Percentiles rank a stretch among this genome's conserved stretches.
phyloP scores from a whole-genome alignment of 495 filamentous ascomycete species.

The Penicillium mononematosum region DNA sequence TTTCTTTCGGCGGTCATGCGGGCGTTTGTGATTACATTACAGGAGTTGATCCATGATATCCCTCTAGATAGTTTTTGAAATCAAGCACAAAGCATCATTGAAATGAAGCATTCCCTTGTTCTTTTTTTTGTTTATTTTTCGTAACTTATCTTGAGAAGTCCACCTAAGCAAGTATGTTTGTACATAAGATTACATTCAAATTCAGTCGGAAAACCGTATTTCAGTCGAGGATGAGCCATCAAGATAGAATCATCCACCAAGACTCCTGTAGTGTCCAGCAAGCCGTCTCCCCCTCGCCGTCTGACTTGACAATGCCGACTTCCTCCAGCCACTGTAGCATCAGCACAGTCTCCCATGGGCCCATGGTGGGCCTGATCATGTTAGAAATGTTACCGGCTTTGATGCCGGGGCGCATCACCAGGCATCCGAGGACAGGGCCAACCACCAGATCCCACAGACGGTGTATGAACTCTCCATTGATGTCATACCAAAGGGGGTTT shows the following conservation, averaged over 20 bases:
- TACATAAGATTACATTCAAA: neutral
- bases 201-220: neutral
- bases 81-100: neutral
- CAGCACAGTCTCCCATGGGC: constrained; percentile 64
- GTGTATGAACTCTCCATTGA: constrained; percentile 60
- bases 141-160: neutral
- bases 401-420: constrained; percentile 61
- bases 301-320: constrained; percentile 43
- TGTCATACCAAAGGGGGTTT: constrained; percentile 78
- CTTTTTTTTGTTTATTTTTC: neutral
- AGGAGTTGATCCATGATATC: constrained; percentile 7
- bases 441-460: constrained; percentile 66
- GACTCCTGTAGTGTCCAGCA: constrained; percentile 58
- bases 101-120: neutral
- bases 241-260: constrained; percentile 62
- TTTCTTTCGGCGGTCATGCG: neutral
- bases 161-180: neutral
- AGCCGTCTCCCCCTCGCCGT: constrained; percentile 29
- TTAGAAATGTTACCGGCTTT: constrained; percentile 49
- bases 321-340: constrained; percentile 63
- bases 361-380: constrained; percentile 59
- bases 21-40: constrained; percentile 5
- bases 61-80: constrained; percentile 9
- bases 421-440: constrained; percentile 54
- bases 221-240: neutral